Percentiles rank a stretch among this genome's conserved stretches.
These are phyloP conservation scores for Mycena indigotica DNA, from an alignment of 768 basidiomycete genomes.

Conservation along the genomic window DNA sequence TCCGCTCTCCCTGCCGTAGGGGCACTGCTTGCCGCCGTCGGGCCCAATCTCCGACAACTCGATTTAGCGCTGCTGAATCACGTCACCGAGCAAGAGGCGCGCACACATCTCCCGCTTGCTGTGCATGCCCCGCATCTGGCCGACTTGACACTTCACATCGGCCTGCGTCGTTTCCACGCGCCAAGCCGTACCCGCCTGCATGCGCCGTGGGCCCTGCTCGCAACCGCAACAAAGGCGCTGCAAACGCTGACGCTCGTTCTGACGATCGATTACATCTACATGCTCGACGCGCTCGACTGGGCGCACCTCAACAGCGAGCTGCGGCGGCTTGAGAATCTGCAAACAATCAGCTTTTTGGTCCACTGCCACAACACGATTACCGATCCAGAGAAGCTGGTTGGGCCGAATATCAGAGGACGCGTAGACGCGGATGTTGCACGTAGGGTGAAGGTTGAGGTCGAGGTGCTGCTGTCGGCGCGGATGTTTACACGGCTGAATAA, in stretches of 20 bases:
- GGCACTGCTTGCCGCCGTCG: background rate
- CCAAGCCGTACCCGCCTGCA: background rate
- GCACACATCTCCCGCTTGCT: too few species aligned
- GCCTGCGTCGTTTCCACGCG: constrained; percentile 7
- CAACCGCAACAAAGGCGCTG: background rate
- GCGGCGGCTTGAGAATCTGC: background rate
- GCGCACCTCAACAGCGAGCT: background rate
- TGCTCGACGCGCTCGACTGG: background rate
- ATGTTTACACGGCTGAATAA: background rate
- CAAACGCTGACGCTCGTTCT: constrained; percentile 14
- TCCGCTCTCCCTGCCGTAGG: constrained; percentile 3
- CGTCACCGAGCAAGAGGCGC: too few species aligned
- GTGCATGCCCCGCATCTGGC: background rate
- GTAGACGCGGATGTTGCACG: background rate
- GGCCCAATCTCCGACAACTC: constrained; percentile 5
- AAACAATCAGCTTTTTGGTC: background rate
- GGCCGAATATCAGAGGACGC: background rate
- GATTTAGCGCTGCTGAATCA: constrained; percentile 7
- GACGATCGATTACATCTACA: constrained; percentile 1
- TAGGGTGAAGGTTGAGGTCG: background rate
- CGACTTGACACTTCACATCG: constrained; percentile 9
- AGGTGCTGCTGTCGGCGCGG: background rate
- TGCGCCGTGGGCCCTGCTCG: constrained; percentile 11
- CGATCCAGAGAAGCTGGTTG: background rate
- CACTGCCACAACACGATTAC: background rate